phyloP scores from a whole-genome alignment of 176 grass and related monocot genomes.

The Musa schizocarpa region DNA sequence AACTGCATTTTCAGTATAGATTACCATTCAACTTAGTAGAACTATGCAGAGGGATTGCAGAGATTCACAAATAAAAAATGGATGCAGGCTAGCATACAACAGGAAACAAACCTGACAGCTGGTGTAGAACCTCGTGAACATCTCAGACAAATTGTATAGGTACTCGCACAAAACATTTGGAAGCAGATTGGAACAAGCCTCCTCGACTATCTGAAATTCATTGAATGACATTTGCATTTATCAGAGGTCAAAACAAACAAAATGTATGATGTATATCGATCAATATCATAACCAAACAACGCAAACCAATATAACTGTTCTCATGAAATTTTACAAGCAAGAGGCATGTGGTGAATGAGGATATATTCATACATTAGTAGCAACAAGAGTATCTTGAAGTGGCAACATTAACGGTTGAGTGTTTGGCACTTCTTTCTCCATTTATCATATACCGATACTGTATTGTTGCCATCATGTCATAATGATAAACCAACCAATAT shows the following conservation, averaged over 20 bases:
- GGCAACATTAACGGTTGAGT: no score
- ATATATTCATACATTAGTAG: no score
- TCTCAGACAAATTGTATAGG: slow-evolving; percentile 89
- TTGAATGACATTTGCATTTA: background rate
- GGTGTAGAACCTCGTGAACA: slow-evolving; percentile 86
- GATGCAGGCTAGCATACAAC: background rate
- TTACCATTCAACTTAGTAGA: background rate
- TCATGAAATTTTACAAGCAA: no score
- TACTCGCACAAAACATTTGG: slow-evolving; percentile 94
- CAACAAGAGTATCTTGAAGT: no score
- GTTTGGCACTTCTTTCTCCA: no score
- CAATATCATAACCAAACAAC: background rate
- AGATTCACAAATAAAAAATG: no score
- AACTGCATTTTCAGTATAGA: background rate
- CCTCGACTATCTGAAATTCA: slow-evolving; percentile 73
- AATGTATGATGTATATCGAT: background rate
- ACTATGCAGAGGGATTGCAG: no score
- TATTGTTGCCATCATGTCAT: no score
- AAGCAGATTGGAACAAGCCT: slow-evolving; percentile 72
- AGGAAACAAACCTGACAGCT: slow-evolving; percentile 57
- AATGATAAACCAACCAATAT: no score
- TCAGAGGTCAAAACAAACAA: background rate
- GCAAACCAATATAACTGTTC: background rate
- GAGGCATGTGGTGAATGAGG: no score
- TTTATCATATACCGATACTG: no score